Evolutionary conservation across 1,284 basidiomycete species (phyloP), one percentile per base, ranked within the genome.

Genomic region (Cystobasidium sp.): DNA sequence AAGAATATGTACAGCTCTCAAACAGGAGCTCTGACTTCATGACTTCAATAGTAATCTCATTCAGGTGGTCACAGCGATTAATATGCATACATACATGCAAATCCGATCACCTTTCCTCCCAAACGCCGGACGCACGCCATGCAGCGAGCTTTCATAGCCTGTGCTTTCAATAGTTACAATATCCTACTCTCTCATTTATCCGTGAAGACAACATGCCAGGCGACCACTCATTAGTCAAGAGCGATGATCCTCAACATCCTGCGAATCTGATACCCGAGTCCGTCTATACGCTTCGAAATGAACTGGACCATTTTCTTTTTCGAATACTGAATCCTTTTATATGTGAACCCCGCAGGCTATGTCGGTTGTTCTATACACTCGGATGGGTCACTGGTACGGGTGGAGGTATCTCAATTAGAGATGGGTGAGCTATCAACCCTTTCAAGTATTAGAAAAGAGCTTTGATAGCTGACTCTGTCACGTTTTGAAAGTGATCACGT

Each of bases 191-290:
- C 39, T 37, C 24, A n/a, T n/a, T n/a, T 22, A 20, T 20, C 18
- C 14, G 9, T 18, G 52, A 18, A 53, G 14, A 18, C 52, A 53
- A 1, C 18, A 66, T 66, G 64, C 49, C 64, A 9, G 49, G 49
- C 51, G 61, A 68, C 47, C 68, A 65, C n/a, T 22, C 68, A 20
- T 49, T 75, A 43, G 62, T 71, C 24, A 55, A 68, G 69, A 74
- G 72, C 53, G 31, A 59, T 41, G 75, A 76, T 47, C 68, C 75
- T 22, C 31, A 59, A 12, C 80, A 92, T 89, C 91, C 91, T 31
- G 91, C 91, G 20, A 92, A 91, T 81, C 85, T 93, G 76, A 93
- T 93, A 67, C 89, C 89, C 55, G 89, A 90, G 79, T 68, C 16
- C 20, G 70, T 44, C 43, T 20, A 44, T 18, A n/a, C 41, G 37